Evolutionary conservation across 345 rosid genomes (phyloP), one percentile per base, ranked within the genome.

Genomic region (Adansonia digitata): DNA sequence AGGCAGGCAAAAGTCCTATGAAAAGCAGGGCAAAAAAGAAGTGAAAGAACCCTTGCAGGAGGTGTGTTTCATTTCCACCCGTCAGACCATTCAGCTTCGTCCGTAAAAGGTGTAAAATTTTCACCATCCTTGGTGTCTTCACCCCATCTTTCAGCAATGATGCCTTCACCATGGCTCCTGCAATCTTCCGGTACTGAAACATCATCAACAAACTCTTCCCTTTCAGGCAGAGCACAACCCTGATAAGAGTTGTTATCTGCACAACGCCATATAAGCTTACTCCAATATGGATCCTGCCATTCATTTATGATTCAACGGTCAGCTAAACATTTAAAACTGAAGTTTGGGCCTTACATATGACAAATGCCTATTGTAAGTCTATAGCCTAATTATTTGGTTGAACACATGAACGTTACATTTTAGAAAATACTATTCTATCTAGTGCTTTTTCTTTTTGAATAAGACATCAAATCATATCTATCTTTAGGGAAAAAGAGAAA

Each of bases 191-290:
- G 35, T 0, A 6, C 4, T 5, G 75, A 75, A 74, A 59, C 69
- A 22, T 71, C 68, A 52, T 74, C 67, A 29, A 5, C 67, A 34
- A n/a, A 46, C 69, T 83, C 88, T 22, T 79, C 75, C 74, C 90
- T 84, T 40, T 85, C 90, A n/a, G 97, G 97, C 27, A 88, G 88
- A 81, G 80, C 72, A 68, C 98, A 93, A 12, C 98, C 98, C 81
- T 85, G 82, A 70, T 90, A 93, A 70, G 91, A 86, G 78, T 84
- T 75, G 77, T 91, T 88, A 72, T 93, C 95, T 37, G 77, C 84
- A 79, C 94, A 91, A 61, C 82, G 79, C 95, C 98, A 91, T 74
- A 91, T 65, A 77, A 93, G 89, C 86, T 81, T 75, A 61, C 82
- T 82, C 97, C 97, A 93, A 70, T 85, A 88, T 46, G 79, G 77